phyloP scores from a whole-genome alignment of 2,329 filamentous ascomycete genomes.

The Mollisiaceae sp. region DNA sequence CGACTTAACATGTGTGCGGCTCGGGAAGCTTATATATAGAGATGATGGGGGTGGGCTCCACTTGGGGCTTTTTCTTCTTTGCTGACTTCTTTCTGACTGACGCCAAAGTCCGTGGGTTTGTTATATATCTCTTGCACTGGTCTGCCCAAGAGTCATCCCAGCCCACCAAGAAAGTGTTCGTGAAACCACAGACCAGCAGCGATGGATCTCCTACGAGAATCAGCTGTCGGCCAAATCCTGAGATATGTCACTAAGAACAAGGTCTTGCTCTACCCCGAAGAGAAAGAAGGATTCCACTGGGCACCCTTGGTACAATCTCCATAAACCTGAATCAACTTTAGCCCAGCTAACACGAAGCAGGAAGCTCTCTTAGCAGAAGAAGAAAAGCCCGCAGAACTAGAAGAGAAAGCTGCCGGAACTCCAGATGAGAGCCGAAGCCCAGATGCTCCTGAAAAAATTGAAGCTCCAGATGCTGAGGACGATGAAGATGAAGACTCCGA shows the following conservation, averaged over 20 bases:
- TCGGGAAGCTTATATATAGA: too few species aligned
- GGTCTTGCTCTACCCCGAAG: constrained; percentile 26
- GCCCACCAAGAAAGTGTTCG: not conserved
- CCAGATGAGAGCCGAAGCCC: not conserved
- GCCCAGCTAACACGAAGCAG: constrained; percentile 15
- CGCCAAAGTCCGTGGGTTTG: too few species aligned
- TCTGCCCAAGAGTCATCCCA: too few species aligned
- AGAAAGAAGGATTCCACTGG: constrained; percentile 23
- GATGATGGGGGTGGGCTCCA: too few species aligned
- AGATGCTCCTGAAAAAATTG: not conserved
- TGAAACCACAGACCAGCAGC: not conserved
- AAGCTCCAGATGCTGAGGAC: not conserved
- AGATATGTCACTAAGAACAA: constrained; percentile 27
- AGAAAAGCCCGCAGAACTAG: not conserved
- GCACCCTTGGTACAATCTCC: constrained; percentile 17
- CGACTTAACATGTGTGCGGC: too few species aligned
- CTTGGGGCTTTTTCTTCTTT: too few species aligned
- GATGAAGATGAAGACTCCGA: constrained; percentile 13
- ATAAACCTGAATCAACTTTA: not conserved
- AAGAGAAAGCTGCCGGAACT: constrained; percentile 7
- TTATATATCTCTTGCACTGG: too few species aligned
- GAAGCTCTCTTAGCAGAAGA: constrained; percentile 22
- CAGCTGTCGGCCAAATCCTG: constrained; percentile 22
- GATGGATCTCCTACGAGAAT: constrained; percentile 26
- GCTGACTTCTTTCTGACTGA: too few species aligned